Percentiles rank a stretch among this genome's conserved stretches.
These are phyloP conservation scores for Exidia glandulosa DNA, from an alignment of 768 basidiomycete genomes.

Conservation along the genomic window DNA sequence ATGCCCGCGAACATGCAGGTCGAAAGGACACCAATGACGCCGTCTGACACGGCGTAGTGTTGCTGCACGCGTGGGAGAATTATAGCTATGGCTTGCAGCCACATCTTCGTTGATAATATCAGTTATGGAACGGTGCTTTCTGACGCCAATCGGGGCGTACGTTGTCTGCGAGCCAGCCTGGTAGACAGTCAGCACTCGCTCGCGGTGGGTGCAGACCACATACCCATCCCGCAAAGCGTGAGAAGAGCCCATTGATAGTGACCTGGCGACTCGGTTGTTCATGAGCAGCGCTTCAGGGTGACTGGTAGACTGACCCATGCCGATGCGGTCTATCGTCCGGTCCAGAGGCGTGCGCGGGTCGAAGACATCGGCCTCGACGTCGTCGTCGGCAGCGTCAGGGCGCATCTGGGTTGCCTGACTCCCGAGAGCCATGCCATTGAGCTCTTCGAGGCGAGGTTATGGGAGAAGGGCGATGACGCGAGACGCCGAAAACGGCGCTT, in stretches of 20 bases:
- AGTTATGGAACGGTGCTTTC: neutral
- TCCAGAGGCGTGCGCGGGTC: constrained; percentile 41
- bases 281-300: neutral
- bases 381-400: constrained; percentile 9
- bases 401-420: neutral
- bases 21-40: constrained; percentile 35
- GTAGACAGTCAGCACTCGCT: constrained; percentile 1
- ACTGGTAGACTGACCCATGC: constrained; percentile 52
- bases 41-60: constrained; percentile 56
- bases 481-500: too few relatives aligned
- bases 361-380: constrained; percentile 14
- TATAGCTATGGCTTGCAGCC: constrained; percentile 85
- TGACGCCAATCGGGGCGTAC: constrained; percentile 29
- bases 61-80: constrained; percentile 93
- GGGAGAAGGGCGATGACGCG: too few relatives aligned
- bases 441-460: too few relatives aligned
- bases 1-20: constrained; percentile 92
- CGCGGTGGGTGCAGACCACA: constrained; percentile 19
- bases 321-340: constrained; percentile 81
- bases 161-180: constrained; percentile 92
- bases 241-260: constrained; percentile 76
- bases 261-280: constrained; percentile 20
- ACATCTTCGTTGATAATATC: constrained; percentile 50
- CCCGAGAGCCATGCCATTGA: neutral
- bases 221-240: constrained; percentile 82